Conservation (phyloP, 345 rosid species). For the Fremontodendron californicum region DNA sequence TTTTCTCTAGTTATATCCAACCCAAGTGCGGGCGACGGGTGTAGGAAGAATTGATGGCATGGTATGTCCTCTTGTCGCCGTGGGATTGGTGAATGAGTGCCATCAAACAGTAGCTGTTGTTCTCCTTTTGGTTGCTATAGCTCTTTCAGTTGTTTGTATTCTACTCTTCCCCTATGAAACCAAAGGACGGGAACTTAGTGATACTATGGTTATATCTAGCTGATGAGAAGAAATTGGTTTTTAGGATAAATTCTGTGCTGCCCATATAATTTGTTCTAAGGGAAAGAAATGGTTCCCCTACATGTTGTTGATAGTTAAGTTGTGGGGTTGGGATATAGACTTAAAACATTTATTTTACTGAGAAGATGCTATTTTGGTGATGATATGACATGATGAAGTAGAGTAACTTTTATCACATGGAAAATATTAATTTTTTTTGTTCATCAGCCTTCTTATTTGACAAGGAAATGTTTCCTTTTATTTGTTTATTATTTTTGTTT, state of each 20-base stretch:
- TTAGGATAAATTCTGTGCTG: no score
- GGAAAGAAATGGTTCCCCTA: not conserved
- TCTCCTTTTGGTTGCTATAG: slow-evolving; percentile 31
- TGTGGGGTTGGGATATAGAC: not conserved
- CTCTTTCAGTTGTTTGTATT: slow-evolving; percentile 32
- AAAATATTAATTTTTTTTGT: no score
- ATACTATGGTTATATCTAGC: slow-evolving; percentile 5
- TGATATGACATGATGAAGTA: no score
- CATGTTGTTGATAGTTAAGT: not conserved
- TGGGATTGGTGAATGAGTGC: slow-evolving; percentile 44
- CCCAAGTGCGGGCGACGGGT: slow-evolving; percentile 56
- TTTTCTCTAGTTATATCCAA: slow-evolving; percentile 45
- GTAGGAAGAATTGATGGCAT: slow-evolving; percentile 60
- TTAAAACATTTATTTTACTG: not conserved
- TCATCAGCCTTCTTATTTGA: no score
- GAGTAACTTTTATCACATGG: no score
- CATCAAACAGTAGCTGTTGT: slow-evolving; percentile 44
- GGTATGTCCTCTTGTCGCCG: slow-evolving; percentile 51
- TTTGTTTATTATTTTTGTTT: no score
- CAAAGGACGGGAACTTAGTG: slow-evolving; percentile 41
- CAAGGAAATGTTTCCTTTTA: no score
- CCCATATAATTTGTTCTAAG: not conserved
- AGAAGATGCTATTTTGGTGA: not conserved
- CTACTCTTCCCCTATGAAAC: slow-evolving; percentile 50
- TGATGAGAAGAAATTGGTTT: not conserved